Base-by-base conservation (phyloP, 2,329 filamentous ascomycete genomes). In the Xylaria sp. region DNA sequence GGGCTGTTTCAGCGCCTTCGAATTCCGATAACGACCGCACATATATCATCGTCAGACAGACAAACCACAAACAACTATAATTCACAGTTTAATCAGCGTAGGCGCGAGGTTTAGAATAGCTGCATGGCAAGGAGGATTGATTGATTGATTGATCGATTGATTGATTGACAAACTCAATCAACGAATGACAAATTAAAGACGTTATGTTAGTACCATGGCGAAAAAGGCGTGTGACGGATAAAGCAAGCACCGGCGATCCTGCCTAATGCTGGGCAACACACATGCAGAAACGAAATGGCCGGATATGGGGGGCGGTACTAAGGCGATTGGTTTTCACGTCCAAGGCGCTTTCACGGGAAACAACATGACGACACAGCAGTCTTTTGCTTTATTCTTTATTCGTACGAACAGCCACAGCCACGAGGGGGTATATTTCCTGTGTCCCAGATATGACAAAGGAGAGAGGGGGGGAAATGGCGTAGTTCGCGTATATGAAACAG, bases 1-100 rank as follows among this genome's bases (percentile, higher is more conserved):
- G 70, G 92, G 93, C 59, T 94, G 91, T 75, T 90, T 89, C 73
- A 85, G 86, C 68, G 89, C 91, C 63, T 84, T 96, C 76, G 94
- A 99, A 76, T 97, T 97, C 74, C 83, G 89, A 76, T 93, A 78
- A 88, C 52, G 47, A 7, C 54, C 11, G 54, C 37, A 18, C 23
- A 58, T 35, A 46, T 58, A 42, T 44, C 53, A 50, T 18, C 16
- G 23, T 30, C 23, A 30, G 23, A 30, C 23, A 30, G 23, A 30
- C 23, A 30, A 30, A 1, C 57, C 47, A 55, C 37, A 19, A 47
- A 58, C 46, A 30, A 44, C 54, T 46, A 55, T 47, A 49, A 56
- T 30, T 42, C 48, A 11, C 37, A 42, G 11, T 42, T 57, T 59
- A 57, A 60, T 57, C 37, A 57, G 56, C 53, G 54, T 48, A 42